Evolutionary conservation across 2,329 filamentous ascomycete species (phyloP), one percentile per base, ranked within the genome.

Genomic region (Tolypocladium amazonense): DNA sequence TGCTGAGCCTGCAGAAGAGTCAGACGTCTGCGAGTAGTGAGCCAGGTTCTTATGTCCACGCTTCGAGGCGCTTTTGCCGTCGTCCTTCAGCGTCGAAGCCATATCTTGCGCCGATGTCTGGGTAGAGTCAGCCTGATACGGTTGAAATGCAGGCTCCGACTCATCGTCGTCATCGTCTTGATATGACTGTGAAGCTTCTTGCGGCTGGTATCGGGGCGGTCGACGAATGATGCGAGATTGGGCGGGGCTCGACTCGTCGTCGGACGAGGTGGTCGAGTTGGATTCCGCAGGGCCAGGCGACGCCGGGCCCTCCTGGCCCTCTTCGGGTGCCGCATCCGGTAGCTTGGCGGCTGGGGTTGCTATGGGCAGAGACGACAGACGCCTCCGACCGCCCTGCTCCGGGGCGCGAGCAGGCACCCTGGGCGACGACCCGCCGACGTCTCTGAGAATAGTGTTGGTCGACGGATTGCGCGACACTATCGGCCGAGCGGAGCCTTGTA

Each of bases 181-280:
- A 37, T 76, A 76, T 6, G 66, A 67, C n/a, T 67, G 69, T 4
- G 67, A 65, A 15, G 68, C 69, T n/a, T 78, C 75, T 58, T 68
- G 67, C 54, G 66, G 67, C 56, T 78, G 75, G 60, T 79, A 83
- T 25, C 81, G 77, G 14, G 83, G 82, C 3, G 83, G 83, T 2
- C 83, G 79, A 27, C 81, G 80, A 66, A 85, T 84, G 63, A 85
- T 84, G 59, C 82, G 77, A 18, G 82, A 85, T 66, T 85, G 79
- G 4, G 79, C 82, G 0, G 81, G 80, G 62, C 77, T 78, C 0
- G 80, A 83, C 35, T 76, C 78, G 35, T 79, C 76, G 25, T 75
- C 76, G 0, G 79, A 78, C 4, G 79, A 80, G 5, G 72, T 61
- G 56, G 69, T 59, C 15, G 76, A 70, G 68, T 75, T 72, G 47